Evolutionary conservation across 371 early-diverging fungal genomes (phyloP), one percentile per base, ranked within the genome.

Genomic region (Amoeboaphelidium protococcarum): DNA sequence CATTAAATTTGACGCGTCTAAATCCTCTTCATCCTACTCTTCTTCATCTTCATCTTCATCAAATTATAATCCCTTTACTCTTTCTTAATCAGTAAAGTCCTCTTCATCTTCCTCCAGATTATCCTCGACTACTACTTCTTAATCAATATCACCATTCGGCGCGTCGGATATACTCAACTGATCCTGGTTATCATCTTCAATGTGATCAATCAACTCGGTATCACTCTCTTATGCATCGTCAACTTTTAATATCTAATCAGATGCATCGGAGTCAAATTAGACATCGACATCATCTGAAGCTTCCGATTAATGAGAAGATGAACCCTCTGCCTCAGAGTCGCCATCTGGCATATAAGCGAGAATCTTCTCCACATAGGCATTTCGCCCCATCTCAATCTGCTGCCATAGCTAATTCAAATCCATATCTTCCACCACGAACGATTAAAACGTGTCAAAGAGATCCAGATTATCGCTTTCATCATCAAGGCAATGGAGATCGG

Each of bases 161-260:
- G n/a, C n/a, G n/a, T n/a, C n/a, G n/a, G n/a, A n/a, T n/a, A n/a
- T n/a, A n/a, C n/a, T n/a, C n/a, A n/a, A n/a, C n/a, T 40, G 45
- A 2, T 41, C 52, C 19, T 56, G 51, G n/a, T 31, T 44, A 3
- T 23, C 23, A n/a, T 25, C 44, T 25, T 48, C 48, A 43, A 55
- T 62, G 45, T 52, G 53, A 1, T 51, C 51, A 27, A 48, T 50
- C n/a, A 58, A 55, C 47, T 60, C 46, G 20, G 26, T 52, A 13
- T 53, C 60, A 6, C 55, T 61, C 20, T 55, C 60, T 19, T 55
- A 67, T 13, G 67, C 69, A 20, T 62, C 59, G 2, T 70, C 74
- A 1, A 63, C 71, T 1, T 64, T n/a, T n/a, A n/a, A n/a, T n/a
- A n/a, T n/a, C n/a, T n/a, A n/a, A n/a, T n/a, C n/a, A n/a, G n/a